These are phyloP conservation scores for Beauveria australis DNA, from an alignment of 2,329 filamentous ascomycete species.

Conservation along the genomic window DNA sequence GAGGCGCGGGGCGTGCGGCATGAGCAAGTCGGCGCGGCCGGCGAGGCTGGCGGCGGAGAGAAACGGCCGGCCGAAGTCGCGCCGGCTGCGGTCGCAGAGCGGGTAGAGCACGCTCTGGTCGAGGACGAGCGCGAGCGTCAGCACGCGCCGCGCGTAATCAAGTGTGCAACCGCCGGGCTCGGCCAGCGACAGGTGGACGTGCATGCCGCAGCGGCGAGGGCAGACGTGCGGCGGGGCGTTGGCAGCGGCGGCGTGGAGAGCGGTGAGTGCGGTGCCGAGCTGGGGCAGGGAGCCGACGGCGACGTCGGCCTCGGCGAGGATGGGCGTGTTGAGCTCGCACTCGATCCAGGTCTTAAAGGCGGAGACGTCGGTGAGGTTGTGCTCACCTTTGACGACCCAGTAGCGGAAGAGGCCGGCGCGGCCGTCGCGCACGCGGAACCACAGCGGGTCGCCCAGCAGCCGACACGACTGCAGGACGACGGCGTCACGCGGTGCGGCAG, in stretches of 20 bases:
- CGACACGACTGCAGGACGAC: not conserved
- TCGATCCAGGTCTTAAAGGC: not conserved
- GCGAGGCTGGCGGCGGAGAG: not conserved
- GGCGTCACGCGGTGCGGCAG: not conserved
- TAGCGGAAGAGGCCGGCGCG: not conserved
- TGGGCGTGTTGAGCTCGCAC: slow-evolving; percentile 13
- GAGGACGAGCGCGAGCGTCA: slow-evolving; percentile 53
- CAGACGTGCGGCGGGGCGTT: not conserved
- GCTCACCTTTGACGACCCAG: not conserved
- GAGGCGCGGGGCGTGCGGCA: not conserved
- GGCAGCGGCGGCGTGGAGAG: not conserved
- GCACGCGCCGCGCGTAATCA: slow-evolving; percentile 70
- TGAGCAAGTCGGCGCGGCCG: not conserved
- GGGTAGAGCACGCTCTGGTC: slow-evolving; percentile 13
- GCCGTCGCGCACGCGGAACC: not conserved
- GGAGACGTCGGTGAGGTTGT: not conserved
- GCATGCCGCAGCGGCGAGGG: slow-evolving; percentile 10
- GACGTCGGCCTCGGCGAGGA: slow-evolving; percentile 11
- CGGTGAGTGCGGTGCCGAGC: slow-evolving; percentile 10
- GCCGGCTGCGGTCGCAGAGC: slow-evolving; percentile 3
- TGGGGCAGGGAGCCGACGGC: not conserved
- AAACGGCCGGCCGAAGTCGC: not conserved
- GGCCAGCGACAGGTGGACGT: slow-evolving; percentile 13
- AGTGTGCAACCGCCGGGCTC: slow-evolving; percentile 30
- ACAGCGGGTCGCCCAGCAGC: not conserved